A percentile compares a stretch with the other conserved stretches of the same genome.
phyloP scores from a whole-genome alignment of 2,329 filamentous ascomycete species.

The Xylaria multiplex region DNA sequence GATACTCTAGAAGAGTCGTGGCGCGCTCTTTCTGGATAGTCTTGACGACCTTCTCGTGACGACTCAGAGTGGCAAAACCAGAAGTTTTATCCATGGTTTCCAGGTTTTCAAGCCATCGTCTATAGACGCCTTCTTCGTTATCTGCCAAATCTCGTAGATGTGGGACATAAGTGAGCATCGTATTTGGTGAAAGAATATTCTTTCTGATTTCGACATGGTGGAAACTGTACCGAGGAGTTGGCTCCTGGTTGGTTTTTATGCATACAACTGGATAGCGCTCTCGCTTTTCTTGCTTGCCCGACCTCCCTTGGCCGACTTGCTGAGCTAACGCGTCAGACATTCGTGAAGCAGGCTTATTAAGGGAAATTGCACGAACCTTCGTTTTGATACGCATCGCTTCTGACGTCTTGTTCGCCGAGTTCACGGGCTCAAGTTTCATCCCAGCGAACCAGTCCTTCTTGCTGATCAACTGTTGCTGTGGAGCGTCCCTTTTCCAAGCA shows the following conservation, averaged over 20 bases:
- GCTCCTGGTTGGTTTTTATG: conserved; percentile 61
- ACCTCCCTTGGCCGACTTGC: conserved; percentile 55
- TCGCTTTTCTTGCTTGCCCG: conserved; percentile 57
- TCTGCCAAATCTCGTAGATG: conserved; percentile 67
- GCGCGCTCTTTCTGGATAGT: conserved; percentile 63
- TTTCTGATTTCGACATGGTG: conserved; percentile 69
- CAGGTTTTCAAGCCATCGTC: conserved; percentile 66
- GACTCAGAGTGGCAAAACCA: conserved; percentile 65
- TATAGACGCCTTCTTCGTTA: conserved; percentile 65
- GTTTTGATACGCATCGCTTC: conserved; percentile 61
- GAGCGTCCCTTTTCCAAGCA: conserved; percentile 54
- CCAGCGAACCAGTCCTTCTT: conserved; percentile 61
- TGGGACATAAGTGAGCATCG: conserved; percentile 68
- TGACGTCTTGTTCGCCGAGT: conserved; percentile 45
- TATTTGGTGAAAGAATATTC: conserved; percentile 69
- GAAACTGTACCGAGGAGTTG: conserved; percentile 68
- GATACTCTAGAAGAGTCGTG: conserved; percentile 61
- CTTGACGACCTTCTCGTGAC: conserved; percentile 61
- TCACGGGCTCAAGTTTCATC: conserved; percentile 52
- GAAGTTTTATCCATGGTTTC: conserved; percentile 67
- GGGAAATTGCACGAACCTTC: conserved; percentile 55
- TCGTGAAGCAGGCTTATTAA: background rate
- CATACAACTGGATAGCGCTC: conserved; percentile 56
- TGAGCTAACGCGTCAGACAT: conserved; percentile 40
- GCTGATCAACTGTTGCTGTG: conserved; percentile 53